Evolutionary conservation across 805 yeast genomes (phyloP), one percentile per base, ranked within the genome.

Genomic region (Hanseniaspora lindneri): DNA sequence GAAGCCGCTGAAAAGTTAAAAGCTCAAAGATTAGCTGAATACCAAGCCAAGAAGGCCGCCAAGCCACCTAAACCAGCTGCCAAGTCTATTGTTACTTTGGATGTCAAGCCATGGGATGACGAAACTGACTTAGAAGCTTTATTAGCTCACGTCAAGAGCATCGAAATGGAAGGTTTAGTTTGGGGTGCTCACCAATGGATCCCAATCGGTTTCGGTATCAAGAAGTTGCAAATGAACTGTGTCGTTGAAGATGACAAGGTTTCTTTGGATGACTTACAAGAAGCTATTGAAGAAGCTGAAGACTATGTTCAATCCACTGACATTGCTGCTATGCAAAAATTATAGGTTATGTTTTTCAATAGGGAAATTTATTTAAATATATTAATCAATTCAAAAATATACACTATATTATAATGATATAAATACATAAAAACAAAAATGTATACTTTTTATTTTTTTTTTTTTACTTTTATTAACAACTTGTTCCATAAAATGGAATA

Each of bases 21-120:
- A 81, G 94, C 85, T 72, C 77, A 89, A 77, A 87, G 99, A 82
- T 73, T 92, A 65, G 97, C 96, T 69, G 96, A 80, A 69, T 92
- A 92, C 80, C 83, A 85, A 66, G 95, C 94, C 65, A 87, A 83
- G 80, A 92, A 92, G 82, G 95, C 95, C 59, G 80, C 89, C 60
- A 83, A 83, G 75, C 94, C 94, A 68, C 86, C 97, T 64, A 87
- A 87, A 79, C 87, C 97, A 64, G 96, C 95, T 71, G 96, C 98
- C 66, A 92, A 92, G 78, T 85, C 96, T 54, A 74, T 87, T 60
- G 95, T 92, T 65, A 89, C 99, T 65, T 66, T 92, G 63, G 98
- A 92, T 63, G 94, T 92, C 62, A 92, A 92, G 81, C 97, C 96
- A 74, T 92, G 99, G 99, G 98, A 92, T 72, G 98, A 92, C 66